phyloP scores from a whole-genome alignment of 352 stramenopile genomes.

The Phytopythium ostracodes region DNA sequence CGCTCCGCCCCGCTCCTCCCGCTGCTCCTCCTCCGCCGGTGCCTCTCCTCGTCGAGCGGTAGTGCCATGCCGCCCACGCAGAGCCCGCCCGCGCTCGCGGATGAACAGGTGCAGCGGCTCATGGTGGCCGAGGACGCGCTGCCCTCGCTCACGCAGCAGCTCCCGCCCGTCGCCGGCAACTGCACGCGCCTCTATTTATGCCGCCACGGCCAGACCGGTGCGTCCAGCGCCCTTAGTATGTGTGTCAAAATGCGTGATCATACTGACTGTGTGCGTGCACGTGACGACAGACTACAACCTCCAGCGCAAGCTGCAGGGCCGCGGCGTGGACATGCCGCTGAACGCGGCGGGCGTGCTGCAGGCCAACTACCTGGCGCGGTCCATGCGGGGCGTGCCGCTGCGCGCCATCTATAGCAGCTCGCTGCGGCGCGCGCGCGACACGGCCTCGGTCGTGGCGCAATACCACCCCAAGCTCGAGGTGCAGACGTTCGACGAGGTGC shows the following conservation, averaged over 20 bases:
- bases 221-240: too few relatives aligned
- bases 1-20: background rate
- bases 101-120: conserved; percentile 20
- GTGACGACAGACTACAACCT: conserved; percentile 50
- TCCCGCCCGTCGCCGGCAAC: conserved; percentile 44
- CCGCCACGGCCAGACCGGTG: conserved; percentile 69
- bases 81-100: conserved; percentile 14
- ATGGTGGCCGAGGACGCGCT: conserved; percentile 10
- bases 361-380: conserved; percentile 48
- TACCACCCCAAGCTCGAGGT: conserved; percentile 51
- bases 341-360: conserved; percentile 59
- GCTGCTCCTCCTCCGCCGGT: background rate
- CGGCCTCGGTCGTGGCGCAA: conserved; percentile 42
- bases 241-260: too few relatives aligned
- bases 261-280: background rate
- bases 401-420: conserved; percentile 65
- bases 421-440: conserved; percentile 50
- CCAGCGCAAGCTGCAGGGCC: conserved; percentile 69
- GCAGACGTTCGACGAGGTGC: conserved; percentile 57
- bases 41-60: background rate
- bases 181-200: conserved; percentile 72
- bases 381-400: conserved; percentile 68
- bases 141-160: conserved; percentile 38
- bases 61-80: conserved; percentile 17
- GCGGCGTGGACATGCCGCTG: conserved; percentile 69